phyloP scores from a whole-genome alignment of 345 rosid genomes.

The Citrus maxima region DNA sequence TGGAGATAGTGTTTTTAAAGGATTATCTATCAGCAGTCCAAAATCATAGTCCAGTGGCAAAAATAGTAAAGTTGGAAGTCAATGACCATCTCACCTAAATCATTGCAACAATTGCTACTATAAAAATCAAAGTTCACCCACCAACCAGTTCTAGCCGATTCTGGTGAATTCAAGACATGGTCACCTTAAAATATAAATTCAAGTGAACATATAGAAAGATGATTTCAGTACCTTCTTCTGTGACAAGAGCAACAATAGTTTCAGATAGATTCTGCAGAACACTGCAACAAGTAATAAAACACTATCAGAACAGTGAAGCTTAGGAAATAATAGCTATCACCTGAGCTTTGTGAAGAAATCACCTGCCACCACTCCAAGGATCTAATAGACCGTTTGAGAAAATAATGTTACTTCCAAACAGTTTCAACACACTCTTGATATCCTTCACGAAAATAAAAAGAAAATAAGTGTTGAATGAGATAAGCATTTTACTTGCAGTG shows the following conservation, averaged over 20 bases:
- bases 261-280: slow-evolving; percentile 75
- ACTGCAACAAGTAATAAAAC: slow-evolving; percentile 41
- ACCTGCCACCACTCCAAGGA: slow-evolving; percentile 99
- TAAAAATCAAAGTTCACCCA: neutral
- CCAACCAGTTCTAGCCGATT: neutral
- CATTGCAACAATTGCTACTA: neutral
- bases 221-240: slow-evolving; percentile 68
- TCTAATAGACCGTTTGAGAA: slow-evolving; percentile 91
- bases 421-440: slow-evolving; percentile 55
- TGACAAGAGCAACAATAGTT: slow-evolving; percentile 75
- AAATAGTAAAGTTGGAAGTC: neutral
- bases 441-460: slow-evolving; percentile 43
- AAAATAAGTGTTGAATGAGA: neutral
- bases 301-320: slow-evolving; percentile 11
- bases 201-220: neutral
- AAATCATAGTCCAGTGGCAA: neutral
- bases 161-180: neutral
- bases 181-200: neutral
- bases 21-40: neutral
- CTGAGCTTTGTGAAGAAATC: slow-evolving; percentile 13
- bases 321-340: neutral
- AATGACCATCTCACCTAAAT: neutral
- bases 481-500: neutral
- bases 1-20: neutral
- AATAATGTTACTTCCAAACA: slow-evolving; percentile 87